A percentile compares a stretch with the other conserved stretches of the same genome.
Evolutionary conservation across 2,329 filamentous ascomycete genomes (phyloP).

Genomic region (Metarhizium guizhouense): DNA sequence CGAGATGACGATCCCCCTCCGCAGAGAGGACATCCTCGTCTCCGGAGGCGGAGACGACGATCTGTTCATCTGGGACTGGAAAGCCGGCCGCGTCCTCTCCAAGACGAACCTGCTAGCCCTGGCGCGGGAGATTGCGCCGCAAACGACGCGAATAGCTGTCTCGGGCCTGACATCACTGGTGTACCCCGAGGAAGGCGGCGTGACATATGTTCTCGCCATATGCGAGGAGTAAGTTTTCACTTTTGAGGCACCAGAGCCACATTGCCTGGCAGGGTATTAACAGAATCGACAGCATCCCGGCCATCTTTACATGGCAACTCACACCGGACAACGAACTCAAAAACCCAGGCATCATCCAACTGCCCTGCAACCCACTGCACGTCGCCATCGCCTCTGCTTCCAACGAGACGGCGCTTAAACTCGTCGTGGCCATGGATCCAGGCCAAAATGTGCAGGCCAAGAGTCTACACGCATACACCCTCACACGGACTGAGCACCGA

Average conservation of each 20-base stretch:
- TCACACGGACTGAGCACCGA: conserved; percentile 22
- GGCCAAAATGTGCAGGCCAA: conserved; percentile 16
- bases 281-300: conserved; percentile 37
- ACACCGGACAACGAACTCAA: conserved; percentile 36
- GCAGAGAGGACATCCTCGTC: conserved; percentile 54
- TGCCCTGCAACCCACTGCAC: conserved; percentile 60
- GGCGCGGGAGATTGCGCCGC: conserved; percentile 27
- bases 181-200: conserved; percentile 18
- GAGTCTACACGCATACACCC: conserved; percentile 21
- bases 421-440: conserved; percentile 33
- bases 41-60: conserved; percentile 81
- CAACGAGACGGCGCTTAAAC: conserved; percentile 14
- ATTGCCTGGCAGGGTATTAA: no score
- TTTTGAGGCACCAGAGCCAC: no score
- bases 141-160: conserved; percentile 37
- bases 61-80: conserved; percentile 79
- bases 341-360: conserved; percentile 35
- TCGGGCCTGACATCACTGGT: conserved; percentile 29
- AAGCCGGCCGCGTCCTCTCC: conserved; percentile 40
- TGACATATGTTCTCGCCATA: conserved; percentile 38
- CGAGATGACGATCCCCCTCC: conserved; percentile 57
- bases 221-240: conserved; percentile 43
- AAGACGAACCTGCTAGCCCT: conserved; percentile 42
- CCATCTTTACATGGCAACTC: conserved; percentile 57
- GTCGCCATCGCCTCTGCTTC: conserved; percentile 21